Percentiles rank a stretch among this genome's conserved stretches.
Evolutionary conservation across 345 rosid species (phyloP).

Genomic region (Leavenworthia alabamica): DNA sequence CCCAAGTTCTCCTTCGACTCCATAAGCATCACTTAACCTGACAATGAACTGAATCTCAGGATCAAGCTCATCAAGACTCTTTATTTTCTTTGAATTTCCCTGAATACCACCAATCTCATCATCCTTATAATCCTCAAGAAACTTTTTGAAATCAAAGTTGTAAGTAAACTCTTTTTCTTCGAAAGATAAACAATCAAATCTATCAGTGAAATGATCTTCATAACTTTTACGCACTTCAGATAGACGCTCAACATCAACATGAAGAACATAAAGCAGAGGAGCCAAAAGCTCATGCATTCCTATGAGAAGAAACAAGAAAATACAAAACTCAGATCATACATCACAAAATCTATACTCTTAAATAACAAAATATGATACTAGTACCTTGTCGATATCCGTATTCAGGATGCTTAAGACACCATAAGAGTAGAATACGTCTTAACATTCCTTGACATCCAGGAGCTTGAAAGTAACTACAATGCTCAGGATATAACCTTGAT

Average conservation of each 20-base stretch:
- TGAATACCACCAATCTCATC: slow-evolving; percentile 50
- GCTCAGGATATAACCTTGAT: slow-evolving; percentile 89
- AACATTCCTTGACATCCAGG: slow-evolving; percentile 95
- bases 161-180: slow-evolving; percentile 66
- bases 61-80: slow-evolving; percentile 73
- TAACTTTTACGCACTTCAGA: slow-evolving; percentile 70
- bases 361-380: not conserved
- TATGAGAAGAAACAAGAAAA: slow-evolving; percentile 24
- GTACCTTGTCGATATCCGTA: slow-evolving; percentile 85
- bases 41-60: slow-evolving; percentile 65
- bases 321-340: not conserved
- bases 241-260: slow-evolving; percentile 72
- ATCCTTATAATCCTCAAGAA: slow-evolving; percentile 61
- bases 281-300: slow-evolving; percentile 99
- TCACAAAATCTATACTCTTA: not conserved
- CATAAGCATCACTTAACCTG: slow-evolving; percentile 78
- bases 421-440: slow-evolving; percentile 74
- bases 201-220: slow-evolving; percentile 82
- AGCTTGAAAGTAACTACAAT: slow-evolving; percentile 89
- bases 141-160: slow-evolving; percentile 74
- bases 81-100: slow-evolving; percentile 43
- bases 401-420: slow-evolving; percentile 94
- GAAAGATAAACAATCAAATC: slow-evolving; percentile 72
- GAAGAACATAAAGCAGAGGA: slow-evolving; percentile 85
- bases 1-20: slow-evolving; percentile 98